phyloP scores from a whole-genome alignment of 805 yeast genomes.

The Debaryomyces castellii region DNA sequence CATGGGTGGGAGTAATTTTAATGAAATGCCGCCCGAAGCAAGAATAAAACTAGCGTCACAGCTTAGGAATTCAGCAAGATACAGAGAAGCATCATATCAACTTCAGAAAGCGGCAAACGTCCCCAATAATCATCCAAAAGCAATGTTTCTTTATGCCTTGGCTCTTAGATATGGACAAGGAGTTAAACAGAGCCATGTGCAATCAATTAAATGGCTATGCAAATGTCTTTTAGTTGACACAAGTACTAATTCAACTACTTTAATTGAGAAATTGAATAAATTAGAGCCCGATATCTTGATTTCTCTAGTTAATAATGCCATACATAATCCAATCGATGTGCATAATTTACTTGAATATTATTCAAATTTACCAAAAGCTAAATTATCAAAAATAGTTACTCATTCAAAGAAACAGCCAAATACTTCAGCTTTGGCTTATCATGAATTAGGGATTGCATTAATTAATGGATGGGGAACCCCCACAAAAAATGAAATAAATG shows the following conservation, averaged over 20 bases:
- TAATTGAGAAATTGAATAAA: conserved; percentile 24
- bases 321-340: conserved; percentile 26
- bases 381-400: conserved; percentile 25
- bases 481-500: conserved; percentile 52
- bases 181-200: conserved; percentile 51
- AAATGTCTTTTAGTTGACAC: conserved; percentile 34
- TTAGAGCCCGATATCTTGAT: conserved; percentile 30
- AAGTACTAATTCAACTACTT: conserved; percentile 5
- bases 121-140: conserved; percentile 56
- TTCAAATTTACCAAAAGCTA: conserved; percentile 19
- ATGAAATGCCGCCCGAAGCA: conserved; percentile 27
- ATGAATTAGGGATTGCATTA: conserved; percentile 60
- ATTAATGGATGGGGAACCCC: conserved; percentile 56
- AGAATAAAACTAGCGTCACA: conserved; percentile 46
- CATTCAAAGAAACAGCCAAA: conserved; percentile 40
- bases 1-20: conserved; percentile 1
- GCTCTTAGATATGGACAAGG: conserved; percentile 72
- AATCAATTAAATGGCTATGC: conserved; percentile 60
- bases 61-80: conserved; percentile 56
- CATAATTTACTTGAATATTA: conserved; percentile 31
- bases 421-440: conserved; percentile 50
- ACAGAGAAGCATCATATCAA: conserved; percentile 68
- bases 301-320: conserved; percentile 20
- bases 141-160: conserved; percentile 67
- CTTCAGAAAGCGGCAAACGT: conserved; percentile 60